Evolutionary conservation across 208 protist genomes (phyloP).

Genomic region (Crithidia acanthocephali): DNA sequence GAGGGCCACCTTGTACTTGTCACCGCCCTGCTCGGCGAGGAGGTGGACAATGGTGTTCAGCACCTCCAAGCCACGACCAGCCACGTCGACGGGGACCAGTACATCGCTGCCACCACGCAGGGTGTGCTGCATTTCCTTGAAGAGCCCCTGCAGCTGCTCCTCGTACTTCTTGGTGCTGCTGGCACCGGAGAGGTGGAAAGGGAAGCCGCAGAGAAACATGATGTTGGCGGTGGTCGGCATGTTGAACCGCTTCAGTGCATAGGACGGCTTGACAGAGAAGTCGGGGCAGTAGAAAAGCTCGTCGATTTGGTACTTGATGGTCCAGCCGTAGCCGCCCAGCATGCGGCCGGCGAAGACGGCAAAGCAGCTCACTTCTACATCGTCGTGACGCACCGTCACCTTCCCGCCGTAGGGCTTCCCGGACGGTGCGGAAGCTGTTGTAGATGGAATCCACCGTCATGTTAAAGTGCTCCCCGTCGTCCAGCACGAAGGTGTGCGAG

Average conservation of each 20-base stretch:
- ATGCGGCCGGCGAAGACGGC: constrained; percentile 75
- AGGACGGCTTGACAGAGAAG: constrained; percentile 79
- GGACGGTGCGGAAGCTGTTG: constrained; percentile 80
- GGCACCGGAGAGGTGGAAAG: constrained; percentile 28
- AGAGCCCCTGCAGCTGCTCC: constrained; percentile 74
- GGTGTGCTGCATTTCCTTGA: constrained; percentile 80
- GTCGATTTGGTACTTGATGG: constrained; percentile 89
- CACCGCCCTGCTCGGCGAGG: constrained; percentile 72
- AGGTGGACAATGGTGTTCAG: constrained; percentile 73
- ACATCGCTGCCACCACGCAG: constrained; percentile 87
- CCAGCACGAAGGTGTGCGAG: constrained; percentile 42
- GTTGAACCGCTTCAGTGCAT: constrained; percentile 70
- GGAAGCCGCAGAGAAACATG: constrained; percentile 66
- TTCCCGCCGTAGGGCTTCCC: constrained; percentile 82
- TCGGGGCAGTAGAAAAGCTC: constrained; percentile 91
- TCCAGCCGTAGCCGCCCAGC: constrained; percentile 81
- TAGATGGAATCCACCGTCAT: constrained; percentile 86
- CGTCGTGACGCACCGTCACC: constrained; percentile 57
- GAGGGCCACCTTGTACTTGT: constrained; percentile 84
- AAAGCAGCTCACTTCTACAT: constrained; percentile 68
- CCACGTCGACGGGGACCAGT: constrained; percentile 79
- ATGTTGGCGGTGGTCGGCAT: constrained; percentile 79
- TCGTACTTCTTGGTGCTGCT: constrained; percentile 48
- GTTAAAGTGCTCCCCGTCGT: constrained; percentile 42
- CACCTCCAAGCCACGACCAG: constrained; percentile 79